Conservation (phyloP, 2,329 filamentous ascomycete genomes). For the Westerdykella aurantiaca region DNA sequence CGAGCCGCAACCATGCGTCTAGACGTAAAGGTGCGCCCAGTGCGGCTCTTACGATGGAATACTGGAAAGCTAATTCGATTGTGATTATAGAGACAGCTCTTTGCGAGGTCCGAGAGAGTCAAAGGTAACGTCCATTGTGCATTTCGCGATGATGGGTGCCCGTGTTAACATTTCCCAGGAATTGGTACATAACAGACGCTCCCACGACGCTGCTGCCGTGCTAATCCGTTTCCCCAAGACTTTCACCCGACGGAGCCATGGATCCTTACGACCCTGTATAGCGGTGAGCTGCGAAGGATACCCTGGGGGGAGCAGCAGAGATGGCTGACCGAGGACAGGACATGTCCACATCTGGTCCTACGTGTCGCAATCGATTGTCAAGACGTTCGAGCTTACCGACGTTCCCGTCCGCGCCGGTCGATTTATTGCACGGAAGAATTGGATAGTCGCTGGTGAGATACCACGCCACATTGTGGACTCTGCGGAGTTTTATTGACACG, state of each 20-base stretch:
- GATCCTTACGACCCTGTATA: constrained; percentile 90
- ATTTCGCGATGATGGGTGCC: constrained; percentile 1
- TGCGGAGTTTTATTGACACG: constrained; percentile 14
- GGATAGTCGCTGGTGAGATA: constrained; percentile 76
- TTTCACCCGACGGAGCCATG: constrained; percentile 97
- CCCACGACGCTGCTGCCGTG: not conserved
- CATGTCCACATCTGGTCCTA: constrained; percentile 99
- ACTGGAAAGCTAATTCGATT: constrained; percentile 35
- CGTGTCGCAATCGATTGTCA: constrained; percentile 72
- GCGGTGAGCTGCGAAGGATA: constrained; percentile 53
- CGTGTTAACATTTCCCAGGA: constrained; percentile 27
- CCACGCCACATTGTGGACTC: not conserved
- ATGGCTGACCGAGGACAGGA: constrained; percentile 50
- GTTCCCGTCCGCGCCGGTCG: constrained; percentile 94
- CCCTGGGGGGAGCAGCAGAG: constrained; percentile 2
- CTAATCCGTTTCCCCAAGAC: constrained; percentile 54
- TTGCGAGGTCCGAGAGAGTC: constrained; percentile 88
- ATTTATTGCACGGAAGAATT: constrained; percentile 97
- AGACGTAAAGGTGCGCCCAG: constrained; percentile 40
- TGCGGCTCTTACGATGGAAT: not conserved
- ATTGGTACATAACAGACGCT: constrained; percentile 25
- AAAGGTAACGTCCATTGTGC: constrained; percentile 47
- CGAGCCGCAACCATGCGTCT: constrained; percentile 38
- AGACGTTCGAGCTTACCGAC: constrained; percentile 98
- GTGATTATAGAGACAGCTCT: constrained; percentile 64